Conservation (phyloP, 768 basidiomycete species). For the Podaxis rugospora region DNA sequence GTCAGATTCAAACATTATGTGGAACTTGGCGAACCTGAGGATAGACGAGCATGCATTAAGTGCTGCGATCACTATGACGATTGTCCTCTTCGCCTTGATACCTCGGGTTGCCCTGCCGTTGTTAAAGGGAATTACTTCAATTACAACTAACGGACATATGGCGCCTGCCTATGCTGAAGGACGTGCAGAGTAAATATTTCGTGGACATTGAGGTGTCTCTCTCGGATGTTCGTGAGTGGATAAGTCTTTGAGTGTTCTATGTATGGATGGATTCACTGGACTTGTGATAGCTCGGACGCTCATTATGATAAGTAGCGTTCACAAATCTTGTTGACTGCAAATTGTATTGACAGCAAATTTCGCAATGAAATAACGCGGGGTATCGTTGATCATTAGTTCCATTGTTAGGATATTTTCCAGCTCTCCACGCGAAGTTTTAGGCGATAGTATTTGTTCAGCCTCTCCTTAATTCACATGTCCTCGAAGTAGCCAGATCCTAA, state of each 20-base stretch:
- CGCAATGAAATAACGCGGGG: background rate
- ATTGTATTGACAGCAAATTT: background rate
- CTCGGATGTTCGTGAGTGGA: no score
- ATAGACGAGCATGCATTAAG: constrained; percentile 48
- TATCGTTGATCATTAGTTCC: background rate
- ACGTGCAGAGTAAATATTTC: no score
- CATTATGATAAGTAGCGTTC: background rate
- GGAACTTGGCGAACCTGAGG: constrained; percentile 52
- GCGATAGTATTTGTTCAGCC: no score
- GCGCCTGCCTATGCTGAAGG: no score
- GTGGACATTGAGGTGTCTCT: no score
- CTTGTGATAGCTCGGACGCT: background rate
- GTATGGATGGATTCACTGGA: no score
- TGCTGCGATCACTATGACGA: constrained; percentile 53
- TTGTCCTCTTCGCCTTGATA: constrained; percentile 51
- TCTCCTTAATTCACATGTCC: no score
- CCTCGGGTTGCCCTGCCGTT: constrained; percentile 46
- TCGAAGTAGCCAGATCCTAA: no score
- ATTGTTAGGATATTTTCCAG: no score
- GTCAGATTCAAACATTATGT: constrained; percentile 53
- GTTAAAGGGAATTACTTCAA: background rate
- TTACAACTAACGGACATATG: background rate
- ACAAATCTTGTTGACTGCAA: background rate
- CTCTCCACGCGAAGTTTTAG: no score
- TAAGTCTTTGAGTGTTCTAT: no score